A percentile compares a stretch with the other conserved stretches of the same genome.
Evolutionary conservation across 352 stramenopile species (phyloP).

Genomic region (Phytophthora europaea): DNA sequence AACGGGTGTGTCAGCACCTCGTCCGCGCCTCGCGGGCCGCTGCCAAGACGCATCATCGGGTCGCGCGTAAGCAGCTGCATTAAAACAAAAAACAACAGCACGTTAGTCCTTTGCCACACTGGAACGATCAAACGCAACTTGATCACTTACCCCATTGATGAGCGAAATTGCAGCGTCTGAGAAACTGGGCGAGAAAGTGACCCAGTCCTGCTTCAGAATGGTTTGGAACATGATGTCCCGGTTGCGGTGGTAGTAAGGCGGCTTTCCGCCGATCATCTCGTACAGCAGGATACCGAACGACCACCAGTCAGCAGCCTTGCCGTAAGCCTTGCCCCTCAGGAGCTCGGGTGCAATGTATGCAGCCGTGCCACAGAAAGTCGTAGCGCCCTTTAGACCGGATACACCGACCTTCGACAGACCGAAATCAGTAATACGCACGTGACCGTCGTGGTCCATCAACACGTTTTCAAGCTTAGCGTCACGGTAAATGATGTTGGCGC

Average conservation of each 20-base stretch:
- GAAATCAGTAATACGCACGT: constrained; percentile 96
- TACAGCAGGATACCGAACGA: constrained; percentile 96
- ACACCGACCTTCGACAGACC: constrained; percentile 94
- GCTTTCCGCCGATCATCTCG: constrained; percentile 96
- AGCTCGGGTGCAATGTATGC: constrained; percentile 95
- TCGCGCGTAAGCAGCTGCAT: constrained; percentile 96
- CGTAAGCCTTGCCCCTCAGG: constrained; percentile 91
- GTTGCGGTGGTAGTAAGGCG: constrained; percentile 93
- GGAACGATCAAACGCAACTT: constrained; percentile 8
- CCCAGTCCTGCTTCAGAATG: constrained; percentile 92
- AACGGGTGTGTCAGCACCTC: constrained; percentile 93
- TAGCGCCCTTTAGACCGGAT: constrained; percentile 86
- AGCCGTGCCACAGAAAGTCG: constrained; percentile 94
- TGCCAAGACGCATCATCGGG: constrained; percentile 95
- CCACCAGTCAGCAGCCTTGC: constrained; percentile 96
- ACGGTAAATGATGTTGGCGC: constrained; percentile 96
- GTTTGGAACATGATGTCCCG: constrained; percentile 94
- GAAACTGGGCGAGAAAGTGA: constrained; percentile 97
- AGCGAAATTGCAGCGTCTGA: constrained; percentile 90
- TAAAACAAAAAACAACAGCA: constrained; percentile 18
- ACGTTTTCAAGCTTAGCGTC: constrained; percentile 97
- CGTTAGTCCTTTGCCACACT: constrained; percentile 25
- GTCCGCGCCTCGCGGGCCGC: constrained; percentile 89
- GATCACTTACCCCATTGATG: constrained; percentile 90
- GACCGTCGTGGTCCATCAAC: constrained; percentile 94